phyloP scores from a whole-genome alignment of 139 green algal genomes.

The Haematococcus lacustris region DNA sequence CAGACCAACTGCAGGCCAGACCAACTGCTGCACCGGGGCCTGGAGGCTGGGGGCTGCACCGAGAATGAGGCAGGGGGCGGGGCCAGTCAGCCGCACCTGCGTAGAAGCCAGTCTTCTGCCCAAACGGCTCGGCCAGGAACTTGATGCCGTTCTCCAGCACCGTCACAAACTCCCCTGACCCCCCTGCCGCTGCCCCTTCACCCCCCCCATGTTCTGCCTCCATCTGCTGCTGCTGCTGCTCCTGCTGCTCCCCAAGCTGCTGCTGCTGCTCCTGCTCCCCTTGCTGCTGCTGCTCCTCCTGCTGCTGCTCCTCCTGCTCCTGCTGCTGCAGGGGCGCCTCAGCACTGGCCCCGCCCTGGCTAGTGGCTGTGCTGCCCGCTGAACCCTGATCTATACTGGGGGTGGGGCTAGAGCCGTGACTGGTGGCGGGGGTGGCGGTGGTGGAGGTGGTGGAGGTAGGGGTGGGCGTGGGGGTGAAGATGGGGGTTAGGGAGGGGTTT shows the following conservation, averaged over 20 bases:
- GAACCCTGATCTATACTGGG: too few relatives aligned
- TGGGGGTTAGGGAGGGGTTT: too few relatives aligned
- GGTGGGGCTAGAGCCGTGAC: too few relatives aligned
- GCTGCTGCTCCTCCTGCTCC: neutral
- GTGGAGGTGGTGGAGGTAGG: too few relatives aligned
- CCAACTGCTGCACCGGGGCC: too few relatives aligned
- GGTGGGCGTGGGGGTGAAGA: too few relatives aligned
- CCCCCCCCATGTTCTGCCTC: neutral
- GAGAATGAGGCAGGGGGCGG: too few relatives aligned
- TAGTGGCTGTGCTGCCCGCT: too few relatives aligned
- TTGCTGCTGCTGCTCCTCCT: neutral
- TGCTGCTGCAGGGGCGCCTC: constrained; percentile 2
- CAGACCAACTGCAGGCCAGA: too few relatives aligned
- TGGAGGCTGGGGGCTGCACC: too few relatives aligned
- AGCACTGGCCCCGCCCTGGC: neutral
- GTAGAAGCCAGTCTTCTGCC: constrained; percentile 74
- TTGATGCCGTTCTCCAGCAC: constrained; percentile 47
- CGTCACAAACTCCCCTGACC: constrained; percentile 9
- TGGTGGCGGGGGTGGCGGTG: too few relatives aligned
- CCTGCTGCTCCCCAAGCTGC: neutral
- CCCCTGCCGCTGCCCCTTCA: neutral
- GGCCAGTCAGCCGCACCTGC: too few relatives aligned
- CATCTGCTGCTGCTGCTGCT: neutral
- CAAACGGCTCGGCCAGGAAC: constrained; percentile 29
- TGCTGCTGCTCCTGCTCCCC: neutral